Evolutionary conservation across 257 asterid genomes (phyloP).

Genomic region (Ophiorrhiza pumila): DNA sequence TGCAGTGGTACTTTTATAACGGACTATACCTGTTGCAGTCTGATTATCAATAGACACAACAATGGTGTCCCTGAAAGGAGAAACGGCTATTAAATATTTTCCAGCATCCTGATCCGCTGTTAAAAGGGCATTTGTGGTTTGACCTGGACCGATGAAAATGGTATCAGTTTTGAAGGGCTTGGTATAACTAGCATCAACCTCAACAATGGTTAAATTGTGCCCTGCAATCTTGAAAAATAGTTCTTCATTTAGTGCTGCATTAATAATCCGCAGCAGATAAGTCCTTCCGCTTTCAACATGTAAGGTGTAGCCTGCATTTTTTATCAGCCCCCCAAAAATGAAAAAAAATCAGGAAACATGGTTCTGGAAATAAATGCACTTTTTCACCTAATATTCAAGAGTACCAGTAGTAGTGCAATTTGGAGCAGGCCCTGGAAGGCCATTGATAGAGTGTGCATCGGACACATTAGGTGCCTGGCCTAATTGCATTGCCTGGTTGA

Average conservation of each 20-base stretch:
- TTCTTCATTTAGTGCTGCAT: conserved; percentile 66
- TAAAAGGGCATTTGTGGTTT: conserved; percentile 57
- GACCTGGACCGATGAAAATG: conserved; percentile 73
- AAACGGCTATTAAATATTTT: conserved; percentile 46
- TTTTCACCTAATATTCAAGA: neutral
- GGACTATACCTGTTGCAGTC: conserved; percentile 41
- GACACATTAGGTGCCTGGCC: conserved; percentile 37
- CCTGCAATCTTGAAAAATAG: conserved; percentile 69
- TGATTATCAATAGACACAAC: conserved; percentile 63
- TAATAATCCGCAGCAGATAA: conserved; percentile 57
- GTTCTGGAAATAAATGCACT: neutral
- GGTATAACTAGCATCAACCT: conserved; percentile 62
- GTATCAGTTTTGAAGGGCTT: conserved; percentile 66
- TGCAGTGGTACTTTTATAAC: conserved; percentile 34
- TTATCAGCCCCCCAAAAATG: no score
- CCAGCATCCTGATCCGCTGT: conserved; percentile 44
- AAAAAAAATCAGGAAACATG: neutral
- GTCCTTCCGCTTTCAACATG: conserved; percentile 63
- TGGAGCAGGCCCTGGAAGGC: conserved; percentile 59
- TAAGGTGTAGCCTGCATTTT: conserved; percentile 42
- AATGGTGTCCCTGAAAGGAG: conserved; percentile 71
- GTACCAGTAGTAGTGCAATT: conserved; percentile 67
- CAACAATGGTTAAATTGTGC: conserved; percentile 56
- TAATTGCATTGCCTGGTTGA: conserved; percentile 29
- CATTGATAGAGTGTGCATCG: conserved; percentile 40